Evolutionary conservation across 805 yeast genomes (phyloP).

Genomic region (Yarrowia porcina): DNA sequence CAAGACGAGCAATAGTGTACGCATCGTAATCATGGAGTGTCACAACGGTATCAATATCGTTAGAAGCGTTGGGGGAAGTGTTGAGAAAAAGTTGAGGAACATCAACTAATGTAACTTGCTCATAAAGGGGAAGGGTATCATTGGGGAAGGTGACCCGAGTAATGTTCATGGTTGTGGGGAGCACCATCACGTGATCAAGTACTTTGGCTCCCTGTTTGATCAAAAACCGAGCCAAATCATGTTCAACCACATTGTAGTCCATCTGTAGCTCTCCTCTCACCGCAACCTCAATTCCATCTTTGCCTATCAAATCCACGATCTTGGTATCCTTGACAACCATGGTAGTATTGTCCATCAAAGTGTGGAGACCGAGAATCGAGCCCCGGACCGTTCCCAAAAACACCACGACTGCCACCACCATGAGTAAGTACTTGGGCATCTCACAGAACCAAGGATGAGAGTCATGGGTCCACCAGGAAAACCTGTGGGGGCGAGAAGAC

Average conservation of each 20-base stretch:
- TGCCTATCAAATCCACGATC: slow-evolving; percentile 5
- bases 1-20: slow-evolving; percentile 9
- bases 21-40: slow-evolving; percentile 18
- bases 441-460: slow-evolving; percentile 21
- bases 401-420: neutral
- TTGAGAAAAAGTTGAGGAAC: neutral
- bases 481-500: neutral
- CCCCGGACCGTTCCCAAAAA: slow-evolving; percentile 14
- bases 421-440: slow-evolving; percentile 10
- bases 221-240: neutral
- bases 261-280: slow-evolving; percentile 5
- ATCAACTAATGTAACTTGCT: slow-evolving; percentile 10
- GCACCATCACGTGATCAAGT: neutral
- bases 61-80: neutral
- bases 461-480: slow-evolving; percentile 18
- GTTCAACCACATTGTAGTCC: neutral
- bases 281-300: slow-evolving; percentile 16
- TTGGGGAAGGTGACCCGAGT: neutral
- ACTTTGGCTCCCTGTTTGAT: neutral
- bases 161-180: slow-evolving; percentile 3
- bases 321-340: slow-evolving; percentile 12
- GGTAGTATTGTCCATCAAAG: neutral
- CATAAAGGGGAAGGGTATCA: neutral
- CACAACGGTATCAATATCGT: neutral
- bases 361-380: neutral